Evolutionary conservation across 2,329 filamentous ascomycete genomes (phyloP).

Genomic region (Chalaropsis thielavioides): DNA sequence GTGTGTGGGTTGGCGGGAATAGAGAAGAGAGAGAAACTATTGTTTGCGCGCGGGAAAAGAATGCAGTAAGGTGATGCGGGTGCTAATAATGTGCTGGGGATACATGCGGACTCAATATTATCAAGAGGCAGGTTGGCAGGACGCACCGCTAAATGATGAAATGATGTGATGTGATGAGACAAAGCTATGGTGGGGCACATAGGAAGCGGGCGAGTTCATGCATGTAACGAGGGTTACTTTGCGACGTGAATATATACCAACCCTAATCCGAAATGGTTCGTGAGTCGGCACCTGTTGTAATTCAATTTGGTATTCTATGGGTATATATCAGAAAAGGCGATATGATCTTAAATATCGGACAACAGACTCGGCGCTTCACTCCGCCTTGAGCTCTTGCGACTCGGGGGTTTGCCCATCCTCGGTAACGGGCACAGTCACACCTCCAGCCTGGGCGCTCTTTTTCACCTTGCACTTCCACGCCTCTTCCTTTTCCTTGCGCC

Average conservation of each 20-base stretch:
- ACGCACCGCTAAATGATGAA: background rate
- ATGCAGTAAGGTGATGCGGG: background rate
- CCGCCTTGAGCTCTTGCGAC: background rate
- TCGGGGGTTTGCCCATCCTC: background rate
- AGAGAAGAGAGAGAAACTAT: background rate
- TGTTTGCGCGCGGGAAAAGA: background rate
- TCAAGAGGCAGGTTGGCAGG: background rate
- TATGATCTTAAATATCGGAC: too few species aligned
- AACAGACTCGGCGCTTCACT: background rate
- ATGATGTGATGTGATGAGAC: background rate
- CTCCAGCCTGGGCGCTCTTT: slow-evolving; percentile 21
- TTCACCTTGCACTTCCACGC: slow-evolving; percentile 34
- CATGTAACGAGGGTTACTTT: slow-evolving; percentile 1
- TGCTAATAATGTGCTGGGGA: background rate
- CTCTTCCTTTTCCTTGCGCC: slow-evolving; percentile 43
- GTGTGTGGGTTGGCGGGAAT: background rate
- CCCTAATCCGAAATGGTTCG: background rate
- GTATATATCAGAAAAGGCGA: background rate
- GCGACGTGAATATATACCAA: background rate
- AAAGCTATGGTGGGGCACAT: slow-evolving; percentile 1
- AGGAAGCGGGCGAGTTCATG: background rate
- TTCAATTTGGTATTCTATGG: background rate
- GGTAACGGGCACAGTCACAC: background rate
- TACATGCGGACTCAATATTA: background rate
- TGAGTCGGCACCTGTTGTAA: background rate